These are phyloP conservation scores for Trichophyton rubrum DNA, from an alignment of 2,329 filamentous ascomycete species.

Conservation along the genomic window DNA sequence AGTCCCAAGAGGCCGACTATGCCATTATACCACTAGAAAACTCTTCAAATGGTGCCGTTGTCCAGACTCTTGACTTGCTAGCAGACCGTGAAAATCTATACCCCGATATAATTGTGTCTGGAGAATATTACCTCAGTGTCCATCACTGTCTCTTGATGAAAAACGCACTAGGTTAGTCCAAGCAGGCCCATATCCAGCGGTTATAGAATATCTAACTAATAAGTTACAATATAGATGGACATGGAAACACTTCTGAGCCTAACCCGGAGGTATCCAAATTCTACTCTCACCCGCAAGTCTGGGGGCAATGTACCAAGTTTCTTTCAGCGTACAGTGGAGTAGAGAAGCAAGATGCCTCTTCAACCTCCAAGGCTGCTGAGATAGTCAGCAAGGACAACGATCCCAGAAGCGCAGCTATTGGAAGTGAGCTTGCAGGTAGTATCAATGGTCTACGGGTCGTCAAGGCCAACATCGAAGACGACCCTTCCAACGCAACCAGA, in stretches of 20 bases:
- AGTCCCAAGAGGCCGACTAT: constrained; percentile 49
- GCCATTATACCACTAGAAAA: constrained; percentile 95
- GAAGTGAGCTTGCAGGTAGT: constrained; percentile 59
- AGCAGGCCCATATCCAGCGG: not conserved
- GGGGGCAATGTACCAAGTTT: constrained; percentile 77
- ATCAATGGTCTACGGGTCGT: constrained; percentile 57
- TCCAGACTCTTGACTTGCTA: constrained; percentile 79
- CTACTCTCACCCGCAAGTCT: constrained; percentile 91
- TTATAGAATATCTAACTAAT: not conserved
- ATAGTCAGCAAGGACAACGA: constrained; percentile 50
- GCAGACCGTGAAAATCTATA: constrained; percentile 57
- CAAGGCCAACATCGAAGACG: constrained; percentile 37
- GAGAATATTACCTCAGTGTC: constrained; percentile 75
- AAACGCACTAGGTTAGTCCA: constrained; percentile 10
- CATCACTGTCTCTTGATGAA: constrained; percentile 68
- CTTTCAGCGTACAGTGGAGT: constrained; percentile 56
- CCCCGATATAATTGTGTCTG: constrained; percentile 60
- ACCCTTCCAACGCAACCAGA: constrained; percentile 35
- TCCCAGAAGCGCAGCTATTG: constrained; percentile 60
- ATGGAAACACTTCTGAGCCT: not conserved
- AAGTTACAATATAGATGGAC: not conserved
- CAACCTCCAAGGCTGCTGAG: constrained; percentile 74
- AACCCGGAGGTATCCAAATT: constrained; percentile 54
- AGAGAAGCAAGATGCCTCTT: constrained; percentile 73
- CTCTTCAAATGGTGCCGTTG: constrained; percentile 83